phyloP scores from a whole-genome alignment of 345 rosid species.

The Toxicodendron radicans region DNA sequence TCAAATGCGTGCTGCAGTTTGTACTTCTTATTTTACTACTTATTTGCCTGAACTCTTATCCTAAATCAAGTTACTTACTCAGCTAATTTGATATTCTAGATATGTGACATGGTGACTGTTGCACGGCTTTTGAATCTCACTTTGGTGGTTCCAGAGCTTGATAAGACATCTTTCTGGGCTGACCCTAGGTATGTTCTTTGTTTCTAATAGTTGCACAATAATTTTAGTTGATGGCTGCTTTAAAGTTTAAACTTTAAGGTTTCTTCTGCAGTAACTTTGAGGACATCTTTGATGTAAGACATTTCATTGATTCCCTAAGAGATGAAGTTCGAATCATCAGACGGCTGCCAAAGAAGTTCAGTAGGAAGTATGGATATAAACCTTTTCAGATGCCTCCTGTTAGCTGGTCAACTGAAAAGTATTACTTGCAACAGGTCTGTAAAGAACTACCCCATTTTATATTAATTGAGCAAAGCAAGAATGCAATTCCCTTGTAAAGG shows the following conservation, averaged over 20 bases:
- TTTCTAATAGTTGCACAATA: constrained; percentile 3
- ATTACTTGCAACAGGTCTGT: constrained; percentile 84
- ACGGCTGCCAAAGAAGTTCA: constrained; percentile 79
- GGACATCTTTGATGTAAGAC: constrained; percentile 86
- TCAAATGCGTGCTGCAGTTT: constrained; percentile 96
- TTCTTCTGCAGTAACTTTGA: constrained; percentile 79
- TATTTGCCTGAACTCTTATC: constrained; percentile 12
- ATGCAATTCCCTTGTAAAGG: background rate
- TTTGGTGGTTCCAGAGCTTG: constrained; percentile 93
- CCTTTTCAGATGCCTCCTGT: constrained; percentile 81
- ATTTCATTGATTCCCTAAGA: constrained; percentile 90
- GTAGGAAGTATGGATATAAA: constrained; percentile 56
- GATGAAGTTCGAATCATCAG: constrained; percentile 84
- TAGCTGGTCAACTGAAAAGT: constrained; percentile 94
- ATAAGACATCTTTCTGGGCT: constrained; percentile 96
- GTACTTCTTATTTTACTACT: constrained; percentile 37
- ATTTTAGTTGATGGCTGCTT: background rate
- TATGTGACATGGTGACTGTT: constrained; percentile 89
- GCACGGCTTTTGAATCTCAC: constrained; percentile 92
- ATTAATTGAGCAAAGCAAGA: background rate
- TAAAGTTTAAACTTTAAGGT: constrained; percentile 15
- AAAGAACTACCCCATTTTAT: background rate
- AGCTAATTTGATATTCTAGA: constrained; percentile 44
- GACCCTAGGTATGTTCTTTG: constrained; percentile 70
- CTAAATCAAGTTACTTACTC: constrained; percentile 22